A percentile compares a stretch with the other conserved stretches of the same genome.
phyloP scores from a whole-genome alignment of 495 filamentous ascomycete species.

The Podospora comata region DNA sequence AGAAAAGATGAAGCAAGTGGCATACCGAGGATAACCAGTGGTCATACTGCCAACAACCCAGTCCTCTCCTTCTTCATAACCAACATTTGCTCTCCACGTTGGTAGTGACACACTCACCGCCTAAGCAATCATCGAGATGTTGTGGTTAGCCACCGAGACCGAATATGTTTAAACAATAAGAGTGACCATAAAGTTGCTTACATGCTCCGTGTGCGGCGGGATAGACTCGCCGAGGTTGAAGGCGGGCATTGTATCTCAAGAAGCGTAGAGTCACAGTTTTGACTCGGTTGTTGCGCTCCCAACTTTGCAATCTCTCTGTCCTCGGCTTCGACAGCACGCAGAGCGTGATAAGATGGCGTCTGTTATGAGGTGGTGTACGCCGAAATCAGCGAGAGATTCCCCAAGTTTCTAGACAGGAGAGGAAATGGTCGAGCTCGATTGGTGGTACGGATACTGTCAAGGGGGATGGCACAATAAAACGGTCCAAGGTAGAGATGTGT shows the following conservation, averaged over 20 bases:
- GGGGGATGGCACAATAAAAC: neutral
- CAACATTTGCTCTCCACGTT: slow-evolving; percentile 87
- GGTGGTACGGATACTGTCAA: too few relatives aligned
- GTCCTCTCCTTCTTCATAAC: slow-evolving; percentile 86
- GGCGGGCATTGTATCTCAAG: slow-evolving; percentile 32
- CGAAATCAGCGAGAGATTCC: neutral
- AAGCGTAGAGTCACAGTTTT: neutral
- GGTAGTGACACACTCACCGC: slow-evolving; percentile 95
- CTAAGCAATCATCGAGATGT: slow-evolving; percentile 40
- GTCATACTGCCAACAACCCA: slow-evolving; percentile 83
- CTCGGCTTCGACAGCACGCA: neutral
- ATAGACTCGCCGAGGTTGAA: slow-evolving; percentile 56
- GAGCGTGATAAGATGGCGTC: neutral
- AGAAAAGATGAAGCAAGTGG: neutral
- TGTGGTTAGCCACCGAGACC: neutral
- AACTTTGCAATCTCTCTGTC: neutral
- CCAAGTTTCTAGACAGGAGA: neutral
- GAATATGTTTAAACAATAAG: slow-evolving; percentile 1
- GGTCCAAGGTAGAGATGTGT: too few relatives aligned
- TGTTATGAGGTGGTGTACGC: neutral
- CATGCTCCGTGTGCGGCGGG: slow-evolving; percentile 59
- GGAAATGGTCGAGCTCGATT: neutral
- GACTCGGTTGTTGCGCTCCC: neutral
- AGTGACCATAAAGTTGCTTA: slow-evolving; percentile 35
- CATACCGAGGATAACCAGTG: slow-evolving; percentile 85